Conservation (phyloP, 352 stramenopile species). For the Plasmopara muralis region DNA sequence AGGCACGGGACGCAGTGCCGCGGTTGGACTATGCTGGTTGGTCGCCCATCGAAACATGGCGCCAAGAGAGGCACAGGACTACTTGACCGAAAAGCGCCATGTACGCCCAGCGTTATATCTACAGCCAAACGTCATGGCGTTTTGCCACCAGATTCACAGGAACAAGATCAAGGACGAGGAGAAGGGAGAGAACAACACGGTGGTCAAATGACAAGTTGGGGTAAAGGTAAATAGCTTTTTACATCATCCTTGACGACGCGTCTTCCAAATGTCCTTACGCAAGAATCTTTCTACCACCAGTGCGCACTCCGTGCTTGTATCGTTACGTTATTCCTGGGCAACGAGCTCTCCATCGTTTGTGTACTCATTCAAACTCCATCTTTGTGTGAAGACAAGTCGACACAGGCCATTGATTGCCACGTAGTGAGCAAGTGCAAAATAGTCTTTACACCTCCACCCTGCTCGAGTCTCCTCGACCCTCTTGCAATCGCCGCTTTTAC, state of each 20-base stretch:
- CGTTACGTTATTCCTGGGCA: too few species aligned
- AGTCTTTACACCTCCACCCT: too few species aligned
- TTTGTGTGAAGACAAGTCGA: too few species aligned
- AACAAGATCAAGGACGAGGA: not conserved
- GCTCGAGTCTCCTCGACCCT: too few species aligned
- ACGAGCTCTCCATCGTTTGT: too few species aligned
- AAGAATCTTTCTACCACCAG: too few species aligned
- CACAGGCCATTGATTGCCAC: too few species aligned
- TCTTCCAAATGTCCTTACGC: too few species aligned
- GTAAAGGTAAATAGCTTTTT: not conserved
- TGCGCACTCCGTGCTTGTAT: too few species aligned
- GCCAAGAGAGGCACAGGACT: constrained; percentile 75
- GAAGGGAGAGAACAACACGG: constrained; percentile 7
- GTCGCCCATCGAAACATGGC: constrained; percentile 67
- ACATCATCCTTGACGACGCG: too few species aligned
- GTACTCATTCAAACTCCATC: too few species aligned
- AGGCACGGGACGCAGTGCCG: constrained; percentile 90
- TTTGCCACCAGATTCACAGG: constrained; percentile 50
- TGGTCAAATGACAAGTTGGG: constrained; percentile 4
- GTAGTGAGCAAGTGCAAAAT: too few species aligned
- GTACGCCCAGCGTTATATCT: constrained; percentile 87
- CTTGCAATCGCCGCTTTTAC: not conserved
- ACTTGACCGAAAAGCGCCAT: constrained; percentile 82
- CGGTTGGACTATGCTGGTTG: constrained; percentile 89
- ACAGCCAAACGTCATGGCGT: constrained; percentile 84